Percentiles rank a stretch among this genome's conserved stretches.
These are phyloP conservation scores for Arxiozyma slooffiae DNA, from an alignment of 1,139 yeast species.

Conservation along the genomic window DNA sequence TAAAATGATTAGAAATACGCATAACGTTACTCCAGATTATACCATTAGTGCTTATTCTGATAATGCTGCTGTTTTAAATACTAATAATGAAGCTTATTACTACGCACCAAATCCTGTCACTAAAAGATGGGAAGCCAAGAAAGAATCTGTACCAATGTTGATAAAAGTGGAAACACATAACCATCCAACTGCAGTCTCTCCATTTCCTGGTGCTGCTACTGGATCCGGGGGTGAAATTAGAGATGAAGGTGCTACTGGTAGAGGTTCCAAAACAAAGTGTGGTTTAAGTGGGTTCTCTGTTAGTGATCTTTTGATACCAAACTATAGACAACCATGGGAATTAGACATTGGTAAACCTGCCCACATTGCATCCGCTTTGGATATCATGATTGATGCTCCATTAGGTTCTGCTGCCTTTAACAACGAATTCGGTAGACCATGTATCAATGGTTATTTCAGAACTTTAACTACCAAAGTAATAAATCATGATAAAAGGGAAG, in stretches of 20 bases:
- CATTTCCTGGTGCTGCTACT: conserved; percentile 98
- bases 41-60: conserved; percentile 94
- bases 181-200: conserved; percentile 98
- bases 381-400: conserved; percentile 96
- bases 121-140: conserved; percentile 61
- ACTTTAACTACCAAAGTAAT: conserved; percentile 75
- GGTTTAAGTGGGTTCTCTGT: conserved; percentile 92
- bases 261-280: conserved; percentile 95
- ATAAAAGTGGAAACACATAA: conserved; percentile 97
- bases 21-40: conserved; percentile 63
- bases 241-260: conserved; percentile 99
- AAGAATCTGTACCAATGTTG: conserved; percentile 77
- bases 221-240: conserved; percentile 99
- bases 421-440: conserved; percentile 98
- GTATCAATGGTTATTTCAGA: conserved; percentile 93
- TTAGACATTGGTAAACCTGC: conserved; percentile 71
- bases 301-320: conserved; percentile 82
- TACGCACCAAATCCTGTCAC: conserved; percentile 69
- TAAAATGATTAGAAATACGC: conserved; percentile 95
- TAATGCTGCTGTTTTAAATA: conserved; percentile 96
- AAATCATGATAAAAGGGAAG: conserved; percentile 52
- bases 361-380: conserved; percentile 88
- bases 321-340: conserved; percentile 91
- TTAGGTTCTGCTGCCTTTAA: conserved; percentile 97
- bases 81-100: conserved; percentile 57